Evolutionary conservation across 441 rosid species (phyloP), one percentile per base, ranked within the genome.

Genomic region (Erodium texanum): DNA sequence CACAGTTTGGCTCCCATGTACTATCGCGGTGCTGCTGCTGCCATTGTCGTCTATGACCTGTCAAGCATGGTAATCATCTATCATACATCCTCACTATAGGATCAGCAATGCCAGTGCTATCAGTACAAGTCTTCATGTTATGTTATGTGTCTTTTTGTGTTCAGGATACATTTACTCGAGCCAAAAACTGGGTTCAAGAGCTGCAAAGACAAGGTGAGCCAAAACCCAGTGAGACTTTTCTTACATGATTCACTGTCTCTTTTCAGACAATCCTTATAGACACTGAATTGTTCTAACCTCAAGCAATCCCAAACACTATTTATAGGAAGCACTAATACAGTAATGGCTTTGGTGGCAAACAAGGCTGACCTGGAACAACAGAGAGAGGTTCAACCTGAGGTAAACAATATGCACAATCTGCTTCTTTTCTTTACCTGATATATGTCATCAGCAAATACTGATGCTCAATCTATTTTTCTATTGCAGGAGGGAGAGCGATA

Each of bases 1-100:
- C 29, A 27, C 29, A 27, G 29, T 27, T 27, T 27, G 29, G 29
- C 29, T 27, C 29, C 29, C 29, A 27, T 89, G 90, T 89, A 89
- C 73, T 89, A 89, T 62, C 90, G 92, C 0, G 92, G 96, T 34
- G 92, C 96, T 38, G 90, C 96, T 16, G 96, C 88, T 15, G 96
- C 96, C 70, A 83, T 87, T 59, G 92, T 89, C 71, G 89, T 84
- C 58, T 85, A 89, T 66, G 96, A 89, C 73, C 76, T 89, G 66
- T 83, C 90, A 32, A 84, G 86, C 96, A 80, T 52, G 89, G 92
- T 89, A 84, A 4, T 4, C 29, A 27, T 27, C 29, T 27, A 1
- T n/a, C n/a, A n/a, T n/a, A n/a, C n/a, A n/a, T n/a, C n/a, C n/a
- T n/a, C n/a, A n/a, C n/a, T n/a, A n/a, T n/a, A n/a, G n/a, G n/a